Evolutionary conservation across 768 basidiomycete genomes (phyloP).

Genomic region (Trametopsis cervina): DNA sequence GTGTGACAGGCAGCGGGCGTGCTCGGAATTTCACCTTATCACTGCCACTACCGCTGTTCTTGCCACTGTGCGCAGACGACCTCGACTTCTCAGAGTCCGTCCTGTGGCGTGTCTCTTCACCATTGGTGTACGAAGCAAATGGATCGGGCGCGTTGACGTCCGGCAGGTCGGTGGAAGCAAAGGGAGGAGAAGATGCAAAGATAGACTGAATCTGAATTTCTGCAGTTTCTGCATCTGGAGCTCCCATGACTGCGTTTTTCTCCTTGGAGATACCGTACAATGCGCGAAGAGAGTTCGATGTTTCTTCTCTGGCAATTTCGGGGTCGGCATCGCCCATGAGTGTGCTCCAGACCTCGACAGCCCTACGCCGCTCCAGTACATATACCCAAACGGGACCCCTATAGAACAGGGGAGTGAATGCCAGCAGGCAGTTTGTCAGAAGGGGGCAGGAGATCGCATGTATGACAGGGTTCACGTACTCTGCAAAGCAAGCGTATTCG

Average conservation of each 20-base stretch:
- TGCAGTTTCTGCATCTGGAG: conserved; percentile 57
- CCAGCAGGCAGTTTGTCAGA: neutral
- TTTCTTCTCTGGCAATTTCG: conserved; percentile 41
- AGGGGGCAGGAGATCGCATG: neutral
- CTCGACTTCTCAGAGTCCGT: conserved; percentile 33
- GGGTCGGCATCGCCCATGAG: conserved; percentile 70
- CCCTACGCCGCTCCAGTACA: conserved; percentile 75
- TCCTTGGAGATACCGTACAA: conserved; percentile 48
- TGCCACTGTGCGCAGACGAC: conserved; percentile 33
- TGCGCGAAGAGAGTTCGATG: conserved; percentile 66
- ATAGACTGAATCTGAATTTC: conserved; percentile 74
- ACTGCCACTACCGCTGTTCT: conserved; percentile 36
- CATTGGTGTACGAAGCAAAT: conserved; percentile 3
- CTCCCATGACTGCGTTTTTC: conserved; percentile 71
- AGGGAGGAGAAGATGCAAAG: conserved; percentile 79
- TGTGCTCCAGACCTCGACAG: conserved; percentile 73
- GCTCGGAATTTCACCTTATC: conserved; percentile 57
- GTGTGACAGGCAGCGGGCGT: conserved; percentile 57
- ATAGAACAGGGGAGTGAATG: conserved; percentile 2
- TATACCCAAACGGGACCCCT: conserved; percentile 92
- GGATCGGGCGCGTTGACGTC: conserved; percentile 31
- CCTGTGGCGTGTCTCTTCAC: neutral
- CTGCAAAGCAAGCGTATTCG: conserved; percentile 64
- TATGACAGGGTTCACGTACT: conserved; percentile 54
- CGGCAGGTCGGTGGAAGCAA: conserved; percentile 61